Evolutionary conservation across 2,329 filamentous ascomycete genomes (phyloP), one percentile per base, ranked within the genome.

Genomic region (Colletotrichum agaves): DNA sequence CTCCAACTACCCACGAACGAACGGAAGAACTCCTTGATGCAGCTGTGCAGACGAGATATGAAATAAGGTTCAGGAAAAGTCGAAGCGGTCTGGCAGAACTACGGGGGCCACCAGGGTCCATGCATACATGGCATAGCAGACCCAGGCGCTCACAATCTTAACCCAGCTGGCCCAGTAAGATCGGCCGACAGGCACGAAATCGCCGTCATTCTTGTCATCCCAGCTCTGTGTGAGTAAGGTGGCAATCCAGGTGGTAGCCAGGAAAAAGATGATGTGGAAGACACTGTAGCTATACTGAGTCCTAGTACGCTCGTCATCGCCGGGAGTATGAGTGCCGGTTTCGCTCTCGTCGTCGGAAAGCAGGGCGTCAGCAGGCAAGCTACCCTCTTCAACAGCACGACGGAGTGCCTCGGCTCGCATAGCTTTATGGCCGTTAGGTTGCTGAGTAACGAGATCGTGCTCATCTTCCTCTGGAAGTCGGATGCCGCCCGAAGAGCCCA

Each of bases 131-230:
- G 84, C 90, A 79, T 99, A 98, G 82, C 96, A 99, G 61, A 96
- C 90, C 96, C 96, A 99, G 17, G 95, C 91, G 79, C 94, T 97
- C 61, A 98, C 90, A 78, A 99, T 98, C 88, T 99, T 99, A 73
- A 98, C 94, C 96, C 97, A 99, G 76, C 93, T 97, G 35, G 96
- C 96, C 88, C 94, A 97, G 80, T 98, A 97, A 5, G 95, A 98
- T 67, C 96, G 87, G 19, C 96, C 96, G 4, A 99, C 95, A 0
- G 95, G 93, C 2, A 93, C 93, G 79, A 99, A 98, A 75, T 94
- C 91, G 55, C 88, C 85, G 61, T 87, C 86, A 50, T 87, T 84
- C 46, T 83, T 85, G 8, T 91, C 87, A 71, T 92, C 52, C n/a
- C 62, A 88, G 74, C 93, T 92, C 82, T 94, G 92, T 11, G 84